Percentiles rank a stretch among this genome's conserved stretches.
Conservation (phyloP, 164 flowering plant species). For the Taxillus chinensis region DNA sequence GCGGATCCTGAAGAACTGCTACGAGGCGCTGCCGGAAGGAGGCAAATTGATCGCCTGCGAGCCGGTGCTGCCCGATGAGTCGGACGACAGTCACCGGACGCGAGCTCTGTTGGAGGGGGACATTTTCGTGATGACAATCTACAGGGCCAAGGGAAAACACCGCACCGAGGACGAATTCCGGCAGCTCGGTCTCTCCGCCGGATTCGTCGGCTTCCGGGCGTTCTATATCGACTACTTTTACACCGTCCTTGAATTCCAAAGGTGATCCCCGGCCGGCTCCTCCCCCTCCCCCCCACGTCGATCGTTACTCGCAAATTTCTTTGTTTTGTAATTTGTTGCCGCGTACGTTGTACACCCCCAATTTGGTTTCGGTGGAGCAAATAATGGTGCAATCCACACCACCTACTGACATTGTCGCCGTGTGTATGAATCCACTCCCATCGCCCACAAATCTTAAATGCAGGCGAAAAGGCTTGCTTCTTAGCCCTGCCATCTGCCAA, state of each 20-base stretch:
- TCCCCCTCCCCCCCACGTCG: too few relatives aligned
- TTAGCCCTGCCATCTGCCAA: too few relatives aligned
- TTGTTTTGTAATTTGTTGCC: too few relatives aligned
- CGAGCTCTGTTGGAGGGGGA: constrained; percentile 59
- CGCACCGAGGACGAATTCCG: constrained; percentile 53
- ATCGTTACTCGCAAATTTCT: too few relatives aligned
- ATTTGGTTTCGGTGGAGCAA: too few relatives aligned
- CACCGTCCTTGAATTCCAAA: constrained; percentile 51
- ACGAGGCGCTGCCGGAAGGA: constrained; percentile 47
- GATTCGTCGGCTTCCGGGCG: constrained; percentile 42
- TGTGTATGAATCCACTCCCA: too few relatives aligned
- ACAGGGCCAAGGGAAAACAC: constrained; percentile 54
- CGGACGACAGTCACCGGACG: constrained; percentile 57
- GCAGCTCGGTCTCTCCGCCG: constrained; percentile 42
- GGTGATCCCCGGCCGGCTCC: constrained; percentile 15
- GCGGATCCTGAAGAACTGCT: constrained; percentile 55
- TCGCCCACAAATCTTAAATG: too few relatives aligned
- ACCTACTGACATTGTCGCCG: too few relatives aligned
- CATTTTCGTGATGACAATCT: constrained; percentile 69
- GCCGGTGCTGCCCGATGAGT: constrained; percentile 46
- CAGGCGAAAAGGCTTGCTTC: too few relatives aligned
- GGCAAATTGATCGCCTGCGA: constrained; percentile 77
- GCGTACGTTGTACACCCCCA: too few relatives aligned
- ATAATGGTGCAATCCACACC: too few relatives aligned
- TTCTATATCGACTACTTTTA: constrained; percentile 49